These are phyloP conservation scores for Centaurea solstitialis DNA, from an alignment of 129 eudicot species.

Conservation along the genomic window DNA sequence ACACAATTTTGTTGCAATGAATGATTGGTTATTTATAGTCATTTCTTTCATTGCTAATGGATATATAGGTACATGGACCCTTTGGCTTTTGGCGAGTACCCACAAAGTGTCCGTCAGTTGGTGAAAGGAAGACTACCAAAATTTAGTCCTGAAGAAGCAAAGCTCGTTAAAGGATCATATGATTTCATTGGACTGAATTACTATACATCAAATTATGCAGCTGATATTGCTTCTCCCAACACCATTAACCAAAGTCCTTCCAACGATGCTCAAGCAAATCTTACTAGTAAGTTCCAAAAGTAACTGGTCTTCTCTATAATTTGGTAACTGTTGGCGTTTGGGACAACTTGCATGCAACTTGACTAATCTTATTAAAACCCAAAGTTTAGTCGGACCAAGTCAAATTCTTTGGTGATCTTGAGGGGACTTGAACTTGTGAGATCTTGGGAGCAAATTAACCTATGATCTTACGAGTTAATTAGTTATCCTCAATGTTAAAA, in stretches of 20 bases:
- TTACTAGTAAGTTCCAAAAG: conserved; percentile 11
- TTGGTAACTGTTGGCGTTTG: not conserved
- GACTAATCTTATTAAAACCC: not conserved
- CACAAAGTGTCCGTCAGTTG: conserved; percentile 16
- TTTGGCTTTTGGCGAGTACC: conserved; percentile 35
- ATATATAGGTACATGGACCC: conserved; percentile 40
- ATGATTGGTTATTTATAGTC: not conserved
- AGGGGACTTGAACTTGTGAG: too few species aligned
- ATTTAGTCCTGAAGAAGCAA: conserved; percentile 28
- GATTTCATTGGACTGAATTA: conserved; percentile 46
- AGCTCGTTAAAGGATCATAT: conserved; percentile 23
- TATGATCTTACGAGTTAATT: too few species aligned
- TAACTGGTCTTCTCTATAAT: not conserved
- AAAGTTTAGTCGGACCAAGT: not conserved
- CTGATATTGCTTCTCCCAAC: not conserved
- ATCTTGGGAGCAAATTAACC: too few species aligned
- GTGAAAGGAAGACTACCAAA: conserved; percentile 34
- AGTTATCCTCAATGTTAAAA: too few species aligned
- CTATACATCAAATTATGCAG: conserved; percentile 34
- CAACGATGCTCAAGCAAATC: conserved; percentile 16
- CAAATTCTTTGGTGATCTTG: too few species aligned
- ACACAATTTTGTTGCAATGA: too few species aligned
- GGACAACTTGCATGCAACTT: not conserved
- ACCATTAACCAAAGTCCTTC: too few species aligned
- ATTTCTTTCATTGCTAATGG: not conserved